Base-by-base conservation (phyloP, 2,329 filamentous ascomycete species). In the Drechmeria coniospora region DNA sequence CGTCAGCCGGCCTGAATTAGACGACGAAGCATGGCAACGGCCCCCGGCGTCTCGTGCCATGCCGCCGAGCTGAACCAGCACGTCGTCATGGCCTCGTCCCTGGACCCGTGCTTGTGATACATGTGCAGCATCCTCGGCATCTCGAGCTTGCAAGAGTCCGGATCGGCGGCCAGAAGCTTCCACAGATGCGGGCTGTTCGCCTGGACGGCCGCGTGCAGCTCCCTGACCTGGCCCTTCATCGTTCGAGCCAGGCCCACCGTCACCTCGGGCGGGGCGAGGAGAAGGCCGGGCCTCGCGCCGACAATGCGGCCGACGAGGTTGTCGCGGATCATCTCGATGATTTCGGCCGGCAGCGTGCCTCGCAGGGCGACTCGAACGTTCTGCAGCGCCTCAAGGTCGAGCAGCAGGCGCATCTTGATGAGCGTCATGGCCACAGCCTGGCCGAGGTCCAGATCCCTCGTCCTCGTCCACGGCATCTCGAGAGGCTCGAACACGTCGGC, bases 401-500 rank as follows among this genome's bases (percentile, higher is more conserved):
- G 28, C 7, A 46, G 29, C 4, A 37, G 6, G 2, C 36, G 37
- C 4, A 42, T 19, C 21, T 44, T 46, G 34, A 44, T 31, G 0
- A 46, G 27, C 0, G 22, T 26, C 1, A 41, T 23, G 13, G 33
- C 28, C 0, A 16, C 26, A 0, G 27, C 23, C 8, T 41, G 35
- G 19, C 32, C 35, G 3, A 41, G 6, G 12, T 23, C n/a, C 12
- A 34, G 8, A 7, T 9, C 38, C 7, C 18, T 6, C 2, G 12
- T 12, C 0, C 8, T 8, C 7, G 21, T 7, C 37, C 18, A 20
- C 18, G 18, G 7, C 18, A 7, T 10, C 6, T 20, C 18, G 7
- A 10, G 18, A 10, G 25, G 8, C 37, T 65, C 62, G 13, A 66
- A 47, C 0, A 43, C 43, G 35, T 66, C 47, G 6, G 50, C 56